Evolutionary conservation across 1,284 basidiomycete species (phyloP).

Genomic region (Anthracocystis setariae): DNA sequence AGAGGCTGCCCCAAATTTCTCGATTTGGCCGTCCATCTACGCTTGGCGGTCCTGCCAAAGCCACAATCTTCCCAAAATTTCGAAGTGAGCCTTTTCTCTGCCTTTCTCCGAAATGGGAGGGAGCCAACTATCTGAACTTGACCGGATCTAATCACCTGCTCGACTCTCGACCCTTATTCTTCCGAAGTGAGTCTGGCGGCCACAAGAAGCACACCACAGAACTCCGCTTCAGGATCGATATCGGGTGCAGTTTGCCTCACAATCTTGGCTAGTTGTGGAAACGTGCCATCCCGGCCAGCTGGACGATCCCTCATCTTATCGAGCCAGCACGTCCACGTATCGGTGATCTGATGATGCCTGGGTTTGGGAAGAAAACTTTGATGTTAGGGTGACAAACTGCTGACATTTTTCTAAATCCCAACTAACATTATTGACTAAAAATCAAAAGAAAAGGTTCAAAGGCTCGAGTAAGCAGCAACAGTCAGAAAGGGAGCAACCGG

Average conservation of each 20-base stretch:
- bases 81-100: not conserved
- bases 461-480: conserved; percentile 1
- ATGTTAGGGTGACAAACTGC: no score
- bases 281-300: not conserved
- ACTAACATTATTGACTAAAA: no score
- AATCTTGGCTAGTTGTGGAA: not conserved
- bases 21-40: not conserved
- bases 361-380: no score
- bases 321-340: not conserved
- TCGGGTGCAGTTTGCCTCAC: not conserved
- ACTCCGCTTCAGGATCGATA: conserved; percentile 7
- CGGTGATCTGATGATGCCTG: not conserved
- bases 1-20: conserved; percentile 6
- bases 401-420: no score
- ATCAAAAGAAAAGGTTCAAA: no score
- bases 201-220: not conserved
- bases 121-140: not conserved
- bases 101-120: no score
- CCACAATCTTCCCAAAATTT: conserved; percentile 15
- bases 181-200: not conserved
- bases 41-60: not conserved
- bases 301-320: not conserved
- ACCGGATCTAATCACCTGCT: not conserved
- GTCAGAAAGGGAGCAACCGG: conserved; percentile 9
- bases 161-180: not conserved